phyloP scores from a whole-genome alignment of 2,329 filamentous ascomycete species.

The Hymenoscyphus scutula region DNA sequence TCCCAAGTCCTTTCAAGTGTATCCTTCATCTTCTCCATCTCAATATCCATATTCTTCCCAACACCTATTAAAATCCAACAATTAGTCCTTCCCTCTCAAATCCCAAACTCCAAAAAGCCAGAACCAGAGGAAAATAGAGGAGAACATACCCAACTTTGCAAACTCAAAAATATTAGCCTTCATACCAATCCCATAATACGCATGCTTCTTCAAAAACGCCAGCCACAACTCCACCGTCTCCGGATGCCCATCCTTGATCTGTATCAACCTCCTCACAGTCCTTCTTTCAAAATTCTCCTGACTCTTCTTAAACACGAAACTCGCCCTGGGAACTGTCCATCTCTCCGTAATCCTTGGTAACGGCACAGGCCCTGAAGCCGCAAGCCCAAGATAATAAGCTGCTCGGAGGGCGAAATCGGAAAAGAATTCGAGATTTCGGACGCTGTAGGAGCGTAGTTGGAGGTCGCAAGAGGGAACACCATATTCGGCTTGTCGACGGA shows the following conservation, averaged over 20 bases:
- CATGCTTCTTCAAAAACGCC: constrained; percentile 86
- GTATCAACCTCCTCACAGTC: constrained; percentile 80
- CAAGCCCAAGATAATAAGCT: constrained; percentile 88
- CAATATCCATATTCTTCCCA: constrained; percentile 51
- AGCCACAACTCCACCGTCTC: constrained; percentile 90
- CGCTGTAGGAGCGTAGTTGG: constrained; percentile 86
- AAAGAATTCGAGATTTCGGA: constrained; percentile 91
- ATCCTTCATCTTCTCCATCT: constrained; percentile 43
- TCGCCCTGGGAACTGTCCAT: constrained; percentile 87
- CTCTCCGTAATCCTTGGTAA: constrained; percentile 83
- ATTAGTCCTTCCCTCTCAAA: constrained; percentile 16
- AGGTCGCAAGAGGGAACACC: constrained; percentile 86
- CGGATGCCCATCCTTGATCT: constrained; percentile 87
- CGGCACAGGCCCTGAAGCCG: constrained; percentile 80
- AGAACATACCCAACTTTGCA: constrained; percentile 61
- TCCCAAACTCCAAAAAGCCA: neutral
- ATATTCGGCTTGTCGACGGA: constrained; percentile 70
- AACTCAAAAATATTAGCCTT: constrained; percentile 97
- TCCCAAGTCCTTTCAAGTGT: constrained; percentile 53
- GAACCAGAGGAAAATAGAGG: no score
- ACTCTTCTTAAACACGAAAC: constrained; percentile 95
- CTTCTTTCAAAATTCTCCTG: constrained; percentile 98
- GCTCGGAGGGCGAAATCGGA: constrained; percentile 91
- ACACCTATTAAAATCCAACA: constrained; percentile 44
- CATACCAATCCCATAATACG: constrained; percentile 96